Conservation (phyloP, 306 rosid species). For the Acacia crassicarpa region DNA sequence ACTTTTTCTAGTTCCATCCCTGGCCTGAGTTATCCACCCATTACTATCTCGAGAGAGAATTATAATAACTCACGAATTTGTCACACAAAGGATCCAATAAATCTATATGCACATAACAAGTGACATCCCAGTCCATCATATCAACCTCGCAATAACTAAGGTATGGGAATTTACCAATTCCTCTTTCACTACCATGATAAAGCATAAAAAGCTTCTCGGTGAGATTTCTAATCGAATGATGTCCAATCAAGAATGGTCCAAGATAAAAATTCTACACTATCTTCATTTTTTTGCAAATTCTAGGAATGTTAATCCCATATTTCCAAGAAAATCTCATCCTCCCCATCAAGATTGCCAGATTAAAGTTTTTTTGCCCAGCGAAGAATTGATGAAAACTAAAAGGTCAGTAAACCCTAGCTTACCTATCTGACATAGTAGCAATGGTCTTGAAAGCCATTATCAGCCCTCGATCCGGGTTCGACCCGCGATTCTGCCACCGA, state of each 20-base stretch:
- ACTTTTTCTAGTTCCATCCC: not conserved
- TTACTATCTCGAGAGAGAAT: not conserved
- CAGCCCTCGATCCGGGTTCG: conserved; percentile 87
- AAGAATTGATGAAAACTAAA: not conserved
- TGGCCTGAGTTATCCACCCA: not conserved
- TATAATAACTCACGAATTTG: not conserved
- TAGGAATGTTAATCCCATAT: not conserved
- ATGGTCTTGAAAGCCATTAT: conserved; percentile 85
- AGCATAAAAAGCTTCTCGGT: not conserved
- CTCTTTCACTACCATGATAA: not conserved
- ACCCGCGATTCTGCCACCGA: conserved; percentile 97
- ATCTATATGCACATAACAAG: not conserved
- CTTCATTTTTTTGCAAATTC: no score
- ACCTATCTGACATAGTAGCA: conserved; percentile 98
- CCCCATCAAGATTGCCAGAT: not conserved
- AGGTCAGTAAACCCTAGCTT: conserved; percentile 19
- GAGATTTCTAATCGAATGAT: not conserved
- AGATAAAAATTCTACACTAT: not conserved
- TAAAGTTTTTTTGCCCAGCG: not conserved
- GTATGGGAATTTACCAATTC: not conserved
- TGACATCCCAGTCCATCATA: not conserved
- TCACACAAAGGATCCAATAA: not conserved
- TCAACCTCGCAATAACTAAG: not conserved
- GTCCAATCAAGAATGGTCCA: not conserved
- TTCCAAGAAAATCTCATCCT: not conserved